phyloP scores from a whole-genome alignment of 2,329 filamentous ascomycete genomes.

The Fusarium sp. region DNA sequence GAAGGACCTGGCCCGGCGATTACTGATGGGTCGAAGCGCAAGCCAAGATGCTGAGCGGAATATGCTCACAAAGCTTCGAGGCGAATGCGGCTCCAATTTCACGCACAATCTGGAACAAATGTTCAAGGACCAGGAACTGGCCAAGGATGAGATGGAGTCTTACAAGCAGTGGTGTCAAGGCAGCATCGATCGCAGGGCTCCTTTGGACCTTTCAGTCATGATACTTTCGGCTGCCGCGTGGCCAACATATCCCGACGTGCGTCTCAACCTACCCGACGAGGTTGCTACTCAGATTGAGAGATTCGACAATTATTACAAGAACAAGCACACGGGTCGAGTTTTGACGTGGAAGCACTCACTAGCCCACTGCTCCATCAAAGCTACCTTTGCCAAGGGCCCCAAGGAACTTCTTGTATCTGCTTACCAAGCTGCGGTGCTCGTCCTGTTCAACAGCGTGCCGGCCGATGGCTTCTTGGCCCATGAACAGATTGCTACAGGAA shows the following conservation, averaged over 20 bases:
- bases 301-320: constrained; percentile 87
- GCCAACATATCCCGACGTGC: constrained; percentile 84
- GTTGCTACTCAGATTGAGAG: constrained; percentile 79
- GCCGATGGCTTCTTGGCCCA: constrained; percentile 74
- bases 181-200: constrained; percentile 57
- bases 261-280: constrained; percentile 76
- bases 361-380: constrained; percentile 88
- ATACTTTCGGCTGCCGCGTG: constrained; percentile 92
- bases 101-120: constrained; percentile 98
- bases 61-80: constrained; percentile 91
- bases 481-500: constrained; percentile 76
- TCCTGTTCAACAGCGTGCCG: constrained; percentile 82
- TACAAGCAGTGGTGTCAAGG: constrained; percentile 76
- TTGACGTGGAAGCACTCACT: constrained; percentile 92
- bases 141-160: constrained; percentile 89
- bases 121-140: constrained; percentile 98
- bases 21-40: constrained; percentile 91
- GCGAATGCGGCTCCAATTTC: constrained; percentile 91
- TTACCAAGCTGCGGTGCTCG: constrained; percentile 89
- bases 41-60: constrained; percentile 95
- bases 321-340: constrained; percentile 86
- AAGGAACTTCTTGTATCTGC: constrained; percentile 93
- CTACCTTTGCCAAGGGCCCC: constrained; percentile 77
- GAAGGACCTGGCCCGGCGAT: constrained; percentile 87
- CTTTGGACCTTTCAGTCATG: constrained; percentile 77